Base-by-base conservation (phyloP, 78 protist species). In the Dictyostelium citrinum region DNA sequence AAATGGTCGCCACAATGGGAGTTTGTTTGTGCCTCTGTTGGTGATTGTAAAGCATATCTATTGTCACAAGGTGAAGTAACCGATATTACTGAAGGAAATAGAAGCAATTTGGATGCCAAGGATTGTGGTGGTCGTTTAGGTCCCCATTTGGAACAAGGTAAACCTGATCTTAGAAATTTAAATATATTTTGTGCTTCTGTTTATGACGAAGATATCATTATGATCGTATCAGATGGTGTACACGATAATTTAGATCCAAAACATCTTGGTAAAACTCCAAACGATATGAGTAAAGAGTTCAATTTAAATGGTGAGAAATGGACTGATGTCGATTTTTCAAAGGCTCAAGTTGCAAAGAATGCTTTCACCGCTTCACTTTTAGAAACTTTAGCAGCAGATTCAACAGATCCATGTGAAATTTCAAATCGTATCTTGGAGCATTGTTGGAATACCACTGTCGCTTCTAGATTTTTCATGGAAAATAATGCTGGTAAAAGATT, bases 91-190 rank as follows among this genome's bases (percentile, higher is more conserved):
- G 93, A 84, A 37, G 91, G 83, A 3, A 84, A 90, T 46, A 78
- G 94, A 46, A 70, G 46, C 9, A 68, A 64, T 55, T 51, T 83
- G 22, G 96, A 95, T 33, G 84, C 90, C 4, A 84, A 72, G 29
- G 96, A 95, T 72, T 86, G 93, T 84, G 96, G 96, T 35, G 96
- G 96, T 20, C 82, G 96, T 64, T 49, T 95, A 7, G 96, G 96
- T 10, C 92, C 90, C 5, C 90, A 95, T 61, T 41, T 74, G 5
- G 86, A 83, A 20, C 90, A 79, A 55, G 92, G 90, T 24, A 92
- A 92, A 61, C 96, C 96, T 0, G 96, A 95, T 71, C 81, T 95
- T 11, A 82, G 96, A 37, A 95, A 95, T 51, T 61, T 95, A 29
- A 90, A 76, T 78, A 75, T 81, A 12, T 95, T 90, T 72, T 82